phyloP scores from a whole-genome alignment of 2,329 filamentous ascomycete genomes.

The Apiospora rasikravindrae region DNA sequence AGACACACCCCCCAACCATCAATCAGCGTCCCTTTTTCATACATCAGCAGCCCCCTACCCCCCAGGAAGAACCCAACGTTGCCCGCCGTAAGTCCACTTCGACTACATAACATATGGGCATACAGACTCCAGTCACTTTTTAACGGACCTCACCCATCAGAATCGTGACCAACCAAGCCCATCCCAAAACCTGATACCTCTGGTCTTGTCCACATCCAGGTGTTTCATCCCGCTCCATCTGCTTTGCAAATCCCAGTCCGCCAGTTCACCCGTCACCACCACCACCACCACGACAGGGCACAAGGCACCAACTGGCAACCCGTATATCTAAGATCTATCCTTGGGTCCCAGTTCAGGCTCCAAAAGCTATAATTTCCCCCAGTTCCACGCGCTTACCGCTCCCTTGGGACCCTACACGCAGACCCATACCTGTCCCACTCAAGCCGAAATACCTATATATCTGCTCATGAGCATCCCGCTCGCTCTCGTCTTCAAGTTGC shows the following conservation, averaged over 20 bases:
- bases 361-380: conserved; percentile 5
- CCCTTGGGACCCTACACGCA: conserved; percentile 10
- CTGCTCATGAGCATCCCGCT: not conserved
- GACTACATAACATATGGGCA: not conserved
- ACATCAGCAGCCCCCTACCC: conserved; percentile 10
- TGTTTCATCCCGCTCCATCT: conserved; percentile 19
- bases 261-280: conserved; percentile 1
- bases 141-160: conserved; percentile 18
- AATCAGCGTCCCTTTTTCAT: not conserved
- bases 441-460: not conserved
- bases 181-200: conserved; percentile 9
- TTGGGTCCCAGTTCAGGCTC: conserved; percentile 1
- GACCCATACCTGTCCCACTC: not conserved
- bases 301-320: conserved; percentile 13
- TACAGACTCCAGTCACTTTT: conserved; percentile 15
- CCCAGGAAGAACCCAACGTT: not conserved
- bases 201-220: conserved; percentile 17
- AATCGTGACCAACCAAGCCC: conserved; percentile 20
- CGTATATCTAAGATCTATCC: conserved; percentile 1
- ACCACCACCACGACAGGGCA: not conserved
- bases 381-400: conserved; percentile 9
- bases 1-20: not conserved
- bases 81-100: conserved; percentile 19
- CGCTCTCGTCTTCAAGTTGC: conserved; percentile 17
- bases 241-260: not conserved